Evolutionary conservation across 768 basidiomycete species (phyloP).

Genomic region (Sutorius australiensis): DNA sequence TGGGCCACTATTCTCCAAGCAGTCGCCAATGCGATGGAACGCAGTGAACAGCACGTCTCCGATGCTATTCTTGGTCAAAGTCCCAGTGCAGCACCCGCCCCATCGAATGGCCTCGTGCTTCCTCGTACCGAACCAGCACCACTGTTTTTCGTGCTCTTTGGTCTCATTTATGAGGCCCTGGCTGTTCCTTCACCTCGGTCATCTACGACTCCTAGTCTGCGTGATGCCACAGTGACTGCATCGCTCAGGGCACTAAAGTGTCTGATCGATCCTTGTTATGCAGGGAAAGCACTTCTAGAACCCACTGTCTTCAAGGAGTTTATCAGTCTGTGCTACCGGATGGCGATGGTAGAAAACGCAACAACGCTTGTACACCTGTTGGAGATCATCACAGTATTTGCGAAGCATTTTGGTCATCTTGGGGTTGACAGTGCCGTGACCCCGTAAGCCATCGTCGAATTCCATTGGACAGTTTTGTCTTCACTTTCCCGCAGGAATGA

Average conservation of each 20-base stretch:
- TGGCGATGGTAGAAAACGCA: conserved; percentile 84
- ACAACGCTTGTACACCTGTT: conserved; percentile 67
- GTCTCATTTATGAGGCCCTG: conserved; percentile 89
- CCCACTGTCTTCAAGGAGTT: conserved; percentile 88
- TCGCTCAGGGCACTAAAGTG: conserved; percentile 74
- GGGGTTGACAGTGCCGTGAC: conserved; percentile 19
- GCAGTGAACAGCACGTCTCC: conserved; percentile 60
- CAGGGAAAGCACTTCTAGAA: conserved; percentile 77
- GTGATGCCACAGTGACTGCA: conserved; percentile 50
- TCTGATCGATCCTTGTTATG: conserved; percentile 76
- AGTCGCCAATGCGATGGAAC: conserved; percentile 74
- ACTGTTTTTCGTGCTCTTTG: conserved; percentile 88
- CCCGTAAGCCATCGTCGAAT: conserved; percentile 12
- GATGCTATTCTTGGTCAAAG: conserved; percentile 77
- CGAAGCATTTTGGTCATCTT: conserved; percentile 35
- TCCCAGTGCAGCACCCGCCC: conserved; percentile 14
- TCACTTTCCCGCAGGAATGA: conserved; percentile 23
- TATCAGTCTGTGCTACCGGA: conserved; percentile 79
- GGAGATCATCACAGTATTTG: conserved; percentile 62
- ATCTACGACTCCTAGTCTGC: conserved; percentile 38
- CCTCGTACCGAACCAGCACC: conserved; percentile 59
- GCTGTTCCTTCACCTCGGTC: conserved; percentile 62
- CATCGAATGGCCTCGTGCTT: conserved; percentile 17
- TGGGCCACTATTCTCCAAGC: conserved; percentile 86
- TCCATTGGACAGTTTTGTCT: neutral